Base-by-base conservation (phyloP, 805 yeast species). In the Candida stauntonica region DNA sequence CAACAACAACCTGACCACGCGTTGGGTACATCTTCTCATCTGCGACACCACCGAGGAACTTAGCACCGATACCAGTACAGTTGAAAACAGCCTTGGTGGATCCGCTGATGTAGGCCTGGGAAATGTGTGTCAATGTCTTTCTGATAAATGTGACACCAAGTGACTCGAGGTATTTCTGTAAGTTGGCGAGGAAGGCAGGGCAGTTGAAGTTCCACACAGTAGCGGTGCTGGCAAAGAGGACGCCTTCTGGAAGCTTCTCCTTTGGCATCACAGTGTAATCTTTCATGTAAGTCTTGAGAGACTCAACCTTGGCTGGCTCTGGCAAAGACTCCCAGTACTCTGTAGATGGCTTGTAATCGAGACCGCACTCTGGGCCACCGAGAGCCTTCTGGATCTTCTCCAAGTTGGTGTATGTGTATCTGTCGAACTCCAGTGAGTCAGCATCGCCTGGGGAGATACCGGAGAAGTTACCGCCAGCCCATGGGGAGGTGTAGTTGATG, bases 1-100 rank as follows among this genome's bases (percentile, higher is more conserved):
- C 68, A 8, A 83, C 79, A 15, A 83, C 81, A 18, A 84, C 87
- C 54, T 85, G 94, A 5, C 95, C 95, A 42, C 95, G 66, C 1
- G 85, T 76, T 7, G 95, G 91, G 48, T 78, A 81, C 15, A 81
- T 73, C 1, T 63, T 61, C 7, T 62, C 44, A 52, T 86, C 95
- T 16, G 64, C 61, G 14, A 81, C 86, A 11, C 89, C 93, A 7
- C 78, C 78, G 5, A 86, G 61, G 3, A 59, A 55, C 33, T 65
- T 66, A 2, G 93, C 84, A 9, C 88, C 85, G 16, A 81, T 64
- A 7, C 94, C 95, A 0, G 88, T 70, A 58, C 94, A 84, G 51
- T 86, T 86, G 70, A 84, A 80, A 7, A 83, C 81, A 5, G 60
- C 64, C 29, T 66, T 49, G 18, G 53, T 53, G 12, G 17, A 26